A percentile compares a stretch with the other conserved stretches of the same genome.
Conservation (phyloP, 805 yeast species). For the Candida schatavii region DNA sequence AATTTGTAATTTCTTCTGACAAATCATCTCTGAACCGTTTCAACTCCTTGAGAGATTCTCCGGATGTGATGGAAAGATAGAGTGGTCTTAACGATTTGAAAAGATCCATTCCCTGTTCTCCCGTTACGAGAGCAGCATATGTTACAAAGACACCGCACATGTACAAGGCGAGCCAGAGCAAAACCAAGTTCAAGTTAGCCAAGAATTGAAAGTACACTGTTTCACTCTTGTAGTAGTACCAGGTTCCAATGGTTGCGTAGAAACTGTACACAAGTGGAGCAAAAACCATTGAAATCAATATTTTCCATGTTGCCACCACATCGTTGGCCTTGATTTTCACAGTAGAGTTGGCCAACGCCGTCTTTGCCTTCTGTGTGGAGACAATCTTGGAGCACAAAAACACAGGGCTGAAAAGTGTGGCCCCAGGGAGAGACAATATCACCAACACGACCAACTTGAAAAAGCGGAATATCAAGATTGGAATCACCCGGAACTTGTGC, state of each 20-base stretch:
- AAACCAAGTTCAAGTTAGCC: conserved; percentile 27
- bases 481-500: conserved; percentile 47
- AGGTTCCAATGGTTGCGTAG: conserved; percentile 66
- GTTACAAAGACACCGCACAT: conserved; percentile 70
- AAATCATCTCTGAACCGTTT: conserved; percentile 60
- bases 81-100: conserved; percentile 81
- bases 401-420: conserved; percentile 81
- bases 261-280: conserved; percentile 84
- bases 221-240: conserved; percentile 22
- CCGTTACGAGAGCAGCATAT: conserved; percentile 85
- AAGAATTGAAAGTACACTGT: conserved; percentile 16
- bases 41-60: conserved; percentile 55
- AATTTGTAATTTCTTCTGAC: conserved; percentile 70
- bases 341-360: conserved; percentile 80
- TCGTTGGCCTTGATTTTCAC: conserved; percentile 92
- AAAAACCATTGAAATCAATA: conserved; percentile 79
- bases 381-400: conserved; percentile 74
- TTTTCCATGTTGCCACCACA: conserved; percentile 97
- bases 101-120: conserved; percentile 91
- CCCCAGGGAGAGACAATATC: conserved; percentile 81
- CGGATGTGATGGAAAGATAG: conserved; percentile 60
- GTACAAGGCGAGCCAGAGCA: conserved; percentile 48
- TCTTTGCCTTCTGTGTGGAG: conserved; percentile 67
- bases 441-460: conserved; percentile 54
- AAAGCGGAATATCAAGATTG: conserved; percentile 56